phyloP scores from a whole-genome alignment of 805 yeast genomes.

The Zygoascus bituminiphila region DNA sequence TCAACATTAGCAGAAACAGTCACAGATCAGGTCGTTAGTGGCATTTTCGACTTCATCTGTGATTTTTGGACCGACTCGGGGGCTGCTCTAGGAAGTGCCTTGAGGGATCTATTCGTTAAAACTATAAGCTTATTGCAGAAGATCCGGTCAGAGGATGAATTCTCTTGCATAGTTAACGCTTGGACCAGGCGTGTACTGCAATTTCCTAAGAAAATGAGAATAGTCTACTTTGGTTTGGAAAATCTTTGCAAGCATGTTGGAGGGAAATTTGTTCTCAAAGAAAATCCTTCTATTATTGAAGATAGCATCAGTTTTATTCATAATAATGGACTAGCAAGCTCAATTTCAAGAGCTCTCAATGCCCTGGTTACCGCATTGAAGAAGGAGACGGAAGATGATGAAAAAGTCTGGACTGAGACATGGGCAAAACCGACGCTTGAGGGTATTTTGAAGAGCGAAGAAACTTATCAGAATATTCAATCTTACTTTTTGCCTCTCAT shows the following conservation, averaged over 20 bases:
- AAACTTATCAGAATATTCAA: slow-evolving; percentile 41
- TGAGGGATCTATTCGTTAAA: slow-evolving; percentile 52
- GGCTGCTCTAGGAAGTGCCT: slow-evolving; percentile 61
- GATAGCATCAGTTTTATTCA: slow-evolving; percentile 44
- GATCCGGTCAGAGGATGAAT: slow-evolving; percentile 16
- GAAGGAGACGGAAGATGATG: slow-evolving; percentile 3
- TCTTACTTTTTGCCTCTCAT: slow-evolving; percentile 55
- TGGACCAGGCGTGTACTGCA: slow-evolving; percentile 43
- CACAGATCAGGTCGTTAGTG: slow-evolving; percentile 17
- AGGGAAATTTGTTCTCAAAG: slow-evolving; percentile 33
- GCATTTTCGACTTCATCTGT: slow-evolving; percentile 38
- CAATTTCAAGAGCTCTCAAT: slow-evolving; percentile 28
- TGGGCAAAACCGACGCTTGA: slow-evolving; percentile 42
- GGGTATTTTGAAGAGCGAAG: slow-evolving; percentile 27
- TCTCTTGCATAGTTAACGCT: slow-evolving; percentile 10
- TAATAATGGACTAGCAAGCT: slow-evolving; percentile 56
- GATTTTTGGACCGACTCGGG: slow-evolving; percentile 68
- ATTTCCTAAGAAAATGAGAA: slow-evolving; percentile 47
- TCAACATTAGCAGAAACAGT: slow-evolving; percentile 3
- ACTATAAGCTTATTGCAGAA: slow-evolving; percentile 36
- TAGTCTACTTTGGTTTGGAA: slow-evolving; percentile 54
- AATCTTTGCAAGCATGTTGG: slow-evolving; percentile 42
- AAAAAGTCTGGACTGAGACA: slow-evolving; percentile 37
- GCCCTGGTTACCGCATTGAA: slow-evolving; percentile 11
- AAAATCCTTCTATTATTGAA: slow-evolving; percentile 40